Conservation (phyloP, 805 yeast genomes). For the Zygoascus biomembranicola region DNA sequence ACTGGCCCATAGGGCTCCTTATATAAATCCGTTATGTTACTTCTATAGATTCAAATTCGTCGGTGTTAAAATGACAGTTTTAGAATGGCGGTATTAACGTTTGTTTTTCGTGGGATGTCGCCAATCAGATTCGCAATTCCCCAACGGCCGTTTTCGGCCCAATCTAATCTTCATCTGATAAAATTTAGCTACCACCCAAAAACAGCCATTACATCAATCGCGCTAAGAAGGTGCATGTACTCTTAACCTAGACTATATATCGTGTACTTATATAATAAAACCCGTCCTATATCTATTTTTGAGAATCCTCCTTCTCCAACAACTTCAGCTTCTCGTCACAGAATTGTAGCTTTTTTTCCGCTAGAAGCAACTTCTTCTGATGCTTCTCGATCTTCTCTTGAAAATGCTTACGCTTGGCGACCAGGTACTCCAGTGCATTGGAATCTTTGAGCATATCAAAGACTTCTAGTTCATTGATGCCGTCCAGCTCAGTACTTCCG, state of each 20-base stretch:
- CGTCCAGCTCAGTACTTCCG: too few species aligned
- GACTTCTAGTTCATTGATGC: neutral
- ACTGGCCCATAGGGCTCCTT: neutral
- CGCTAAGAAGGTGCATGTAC: neutral
- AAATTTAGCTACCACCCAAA: too few species aligned
- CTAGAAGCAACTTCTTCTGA: constrained; percentile 19
- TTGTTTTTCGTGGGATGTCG: too few species aligned
- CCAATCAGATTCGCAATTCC: too few species aligned
- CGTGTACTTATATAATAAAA: neutral
- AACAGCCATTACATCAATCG: too few species aligned
- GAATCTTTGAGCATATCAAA: neutral
- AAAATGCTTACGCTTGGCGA: constrained; percentile 27
- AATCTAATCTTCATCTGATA: too few species aligned
- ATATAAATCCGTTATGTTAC: neutral
- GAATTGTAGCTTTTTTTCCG: constrained; percentile 21
- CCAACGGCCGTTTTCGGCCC: too few species aligned
- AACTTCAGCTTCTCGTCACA: constrained; percentile 23
- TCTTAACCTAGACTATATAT: neutral
- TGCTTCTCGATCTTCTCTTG: constrained; percentile 26
- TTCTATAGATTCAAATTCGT: too few species aligned
- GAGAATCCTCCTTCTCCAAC: neutral
- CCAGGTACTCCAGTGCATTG: constrained; percentile 20
- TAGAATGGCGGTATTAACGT: too few species aligned
- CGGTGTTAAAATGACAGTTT: too few species aligned
- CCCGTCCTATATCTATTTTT: neutral